Percentiles rank a stretch among this genome's conserved stretches.
Evolutionary conservation across 2,329 filamentous ascomycete genomes (phyloP).

Genomic region (Epichloe festucae): DNA sequence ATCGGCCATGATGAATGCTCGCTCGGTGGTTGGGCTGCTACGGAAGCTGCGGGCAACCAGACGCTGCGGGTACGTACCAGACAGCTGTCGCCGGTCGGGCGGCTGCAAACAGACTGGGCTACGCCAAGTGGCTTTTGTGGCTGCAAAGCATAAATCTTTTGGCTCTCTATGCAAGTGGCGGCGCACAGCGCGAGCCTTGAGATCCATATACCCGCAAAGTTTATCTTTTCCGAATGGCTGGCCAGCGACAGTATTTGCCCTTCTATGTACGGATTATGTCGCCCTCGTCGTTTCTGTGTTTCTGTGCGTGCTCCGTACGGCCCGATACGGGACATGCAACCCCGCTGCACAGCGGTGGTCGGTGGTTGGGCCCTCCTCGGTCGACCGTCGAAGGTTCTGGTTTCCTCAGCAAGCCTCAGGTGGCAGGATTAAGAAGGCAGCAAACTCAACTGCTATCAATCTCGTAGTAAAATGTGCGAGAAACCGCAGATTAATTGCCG

Average conservation of each 20-base stretch:
- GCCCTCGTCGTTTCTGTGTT: no score
- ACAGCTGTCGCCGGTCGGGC: background rate
- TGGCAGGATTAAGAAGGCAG: background rate
- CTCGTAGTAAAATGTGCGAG: background rate
- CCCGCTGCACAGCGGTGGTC: background rate
- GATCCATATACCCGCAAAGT: background rate
- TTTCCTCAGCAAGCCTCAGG: background rate
- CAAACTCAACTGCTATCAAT: background rate
- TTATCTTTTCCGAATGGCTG: background rate
- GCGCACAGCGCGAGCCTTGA: background rate
- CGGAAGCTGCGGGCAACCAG: background rate
- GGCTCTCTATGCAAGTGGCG: background rate
- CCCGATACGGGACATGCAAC: background rate
- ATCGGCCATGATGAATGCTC: constrained; percentile 5
- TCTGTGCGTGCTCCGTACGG: no score
- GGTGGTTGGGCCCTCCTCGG: background rate
- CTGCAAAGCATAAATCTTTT: background rate
- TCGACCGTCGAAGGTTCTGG: background rate
- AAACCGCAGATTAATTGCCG: background rate
- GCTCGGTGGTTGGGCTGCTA: background rate
- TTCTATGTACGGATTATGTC: background rate
- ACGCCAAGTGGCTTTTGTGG: background rate
- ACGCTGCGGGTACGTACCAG: background rate
- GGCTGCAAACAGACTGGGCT: background rate
- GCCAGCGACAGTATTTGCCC: background rate